These are phyloP conservation scores for Pyricularia grisea DNA, from an alignment of 2,329 filamentous ascomycete genomes.

Conservation along the genomic window DNA sequence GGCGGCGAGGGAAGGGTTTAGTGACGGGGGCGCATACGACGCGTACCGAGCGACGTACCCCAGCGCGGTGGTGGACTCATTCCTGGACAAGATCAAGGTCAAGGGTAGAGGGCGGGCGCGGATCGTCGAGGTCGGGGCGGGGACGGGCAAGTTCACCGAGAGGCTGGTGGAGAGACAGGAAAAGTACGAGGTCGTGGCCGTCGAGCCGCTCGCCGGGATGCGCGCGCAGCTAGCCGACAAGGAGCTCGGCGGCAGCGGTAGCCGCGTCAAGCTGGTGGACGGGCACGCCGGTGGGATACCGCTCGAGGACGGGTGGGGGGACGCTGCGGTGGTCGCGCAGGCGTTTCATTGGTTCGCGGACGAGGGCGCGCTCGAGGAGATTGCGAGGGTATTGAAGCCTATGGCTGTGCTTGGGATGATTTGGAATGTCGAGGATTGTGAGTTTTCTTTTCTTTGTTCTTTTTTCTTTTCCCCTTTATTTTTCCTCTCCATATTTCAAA, in stretches of 20 bases:
- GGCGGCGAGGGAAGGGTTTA: constrained; percentile 47
- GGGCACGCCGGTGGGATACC: constrained; percentile 52
- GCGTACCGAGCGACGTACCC: constrained; percentile 59
- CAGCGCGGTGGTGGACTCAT: constrained; percentile 41
- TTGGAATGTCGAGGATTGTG: constrained; percentile 68
- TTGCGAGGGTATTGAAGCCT: constrained; percentile 54
- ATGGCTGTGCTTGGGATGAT: constrained; percentile 54
- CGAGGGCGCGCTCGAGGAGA: constrained; percentile 50
- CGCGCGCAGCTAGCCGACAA: constrained; percentile 50
- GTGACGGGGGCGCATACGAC: constrained; percentile 56
- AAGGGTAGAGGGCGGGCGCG: constrained; percentile 32
- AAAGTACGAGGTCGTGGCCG: constrained; percentile 40
- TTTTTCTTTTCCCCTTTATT: not conserved
- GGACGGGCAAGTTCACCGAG: constrained; percentile 25
- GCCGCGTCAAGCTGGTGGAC: constrained; percentile 38
- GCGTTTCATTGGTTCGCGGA: constrained; percentile 60
- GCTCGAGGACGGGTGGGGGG: constrained; percentile 46
- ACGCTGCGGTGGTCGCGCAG: constrained; percentile 60
- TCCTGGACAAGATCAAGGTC: constrained; percentile 48
- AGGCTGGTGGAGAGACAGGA: constrained; percentile 47
- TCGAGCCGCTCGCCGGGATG: constrained; percentile 58
- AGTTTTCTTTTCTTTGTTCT: constrained; percentile 15
- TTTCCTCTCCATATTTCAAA: not conserved
- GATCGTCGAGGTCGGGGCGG: constrained; percentile 20
- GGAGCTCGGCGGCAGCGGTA: constrained; percentile 26